phyloP scores from a whole-genome alignment of 495 filamentous ascomycete species.

The Penicillium steckii region DNA sequence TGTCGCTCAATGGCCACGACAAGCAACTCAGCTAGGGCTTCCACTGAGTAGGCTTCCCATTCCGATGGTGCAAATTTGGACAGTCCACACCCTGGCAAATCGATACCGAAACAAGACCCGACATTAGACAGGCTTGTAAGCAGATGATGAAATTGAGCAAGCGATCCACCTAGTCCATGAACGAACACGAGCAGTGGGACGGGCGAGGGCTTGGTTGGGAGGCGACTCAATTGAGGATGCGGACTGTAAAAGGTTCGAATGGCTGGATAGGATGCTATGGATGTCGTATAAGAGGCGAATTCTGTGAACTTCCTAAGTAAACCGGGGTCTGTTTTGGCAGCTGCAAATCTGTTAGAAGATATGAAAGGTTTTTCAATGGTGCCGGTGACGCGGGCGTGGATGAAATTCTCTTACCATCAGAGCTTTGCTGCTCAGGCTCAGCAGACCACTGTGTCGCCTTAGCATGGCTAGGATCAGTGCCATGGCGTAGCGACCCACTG shows the following conservation, averaged over 20 bases:
- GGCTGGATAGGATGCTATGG: conserved; percentile 65
- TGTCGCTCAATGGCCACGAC: conserved; percentile 69
- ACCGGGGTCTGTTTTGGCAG: conserved; percentile 62
- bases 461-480: conserved; percentile 17
- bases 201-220: conserved; percentile 67
- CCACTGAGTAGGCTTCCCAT: conserved; percentile 79
- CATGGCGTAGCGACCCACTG: conserved; percentile 36
- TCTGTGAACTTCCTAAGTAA: conserved; percentile 75
- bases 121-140: conserved; percentile 80
- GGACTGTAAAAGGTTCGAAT: conserved; percentile 81
- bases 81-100: conserved; percentile 83
- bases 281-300: conserved; percentile 68
- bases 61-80: conserved; percentile 66
- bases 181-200: conserved; percentile 88
- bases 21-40: conserved; percentile 73
- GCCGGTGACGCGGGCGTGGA: background rate
- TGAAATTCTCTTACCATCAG: conserved; percentile 30
- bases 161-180: conserved; percentile 86
- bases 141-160: conserved; percentile 82
- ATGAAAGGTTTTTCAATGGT: too few species aligned
- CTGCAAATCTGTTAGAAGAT: conserved; percentile 20
- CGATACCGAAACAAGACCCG: conserved; percentile 85
- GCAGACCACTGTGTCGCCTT: conserved; percentile 18
- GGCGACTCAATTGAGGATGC: conserved; percentile 75
- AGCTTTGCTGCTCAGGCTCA: conserved; percentile 26